Evolutionary conservation across 2,329 filamentous ascomycete genomes (phyloP).

Genomic region (Capronia coronata): DNA sequence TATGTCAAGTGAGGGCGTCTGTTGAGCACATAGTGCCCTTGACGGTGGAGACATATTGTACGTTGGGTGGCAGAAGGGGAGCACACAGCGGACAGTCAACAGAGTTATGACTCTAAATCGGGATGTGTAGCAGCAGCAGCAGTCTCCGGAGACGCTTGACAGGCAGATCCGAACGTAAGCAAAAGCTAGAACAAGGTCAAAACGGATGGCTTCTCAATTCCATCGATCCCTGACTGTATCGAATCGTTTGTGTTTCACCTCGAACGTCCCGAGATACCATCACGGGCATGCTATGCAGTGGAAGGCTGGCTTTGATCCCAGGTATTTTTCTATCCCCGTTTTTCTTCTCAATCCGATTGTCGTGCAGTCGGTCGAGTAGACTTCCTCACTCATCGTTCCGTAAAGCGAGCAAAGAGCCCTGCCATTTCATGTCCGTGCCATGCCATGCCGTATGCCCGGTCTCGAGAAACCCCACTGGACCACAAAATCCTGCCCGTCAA

Average conservation of each 20-base stretch:
- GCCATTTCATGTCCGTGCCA: neutral
- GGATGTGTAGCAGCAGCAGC: too few relatives aligned
- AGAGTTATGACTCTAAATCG: too few relatives aligned
- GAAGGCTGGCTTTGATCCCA: neutral
- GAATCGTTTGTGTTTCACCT: conserved; percentile 2
- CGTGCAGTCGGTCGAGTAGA: neutral
- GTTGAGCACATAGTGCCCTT: too few relatives aligned
- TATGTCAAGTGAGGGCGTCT: too few relatives aligned
- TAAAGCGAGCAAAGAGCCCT: neutral
- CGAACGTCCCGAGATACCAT: neutral
- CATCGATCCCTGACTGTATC: conserved; percentile 3
- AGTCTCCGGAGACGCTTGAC: neutral
- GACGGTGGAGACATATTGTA: too few relatives aligned
- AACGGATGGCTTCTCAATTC: neutral
- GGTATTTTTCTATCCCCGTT: neutral
- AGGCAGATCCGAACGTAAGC: neutral
- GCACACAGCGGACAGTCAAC: too few relatives aligned
- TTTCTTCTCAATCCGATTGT: neutral
- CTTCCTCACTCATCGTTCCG: neutral
- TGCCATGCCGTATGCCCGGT: neutral
- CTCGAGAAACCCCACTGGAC: neutral
- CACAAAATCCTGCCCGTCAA: neutral
- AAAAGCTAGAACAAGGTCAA: neutral
- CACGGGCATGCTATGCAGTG: neutral
- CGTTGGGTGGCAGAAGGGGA: too few relatives aligned